Conservation (phyloP, 139 green algal genomes). For the Coelastrella sp. region DNA sequence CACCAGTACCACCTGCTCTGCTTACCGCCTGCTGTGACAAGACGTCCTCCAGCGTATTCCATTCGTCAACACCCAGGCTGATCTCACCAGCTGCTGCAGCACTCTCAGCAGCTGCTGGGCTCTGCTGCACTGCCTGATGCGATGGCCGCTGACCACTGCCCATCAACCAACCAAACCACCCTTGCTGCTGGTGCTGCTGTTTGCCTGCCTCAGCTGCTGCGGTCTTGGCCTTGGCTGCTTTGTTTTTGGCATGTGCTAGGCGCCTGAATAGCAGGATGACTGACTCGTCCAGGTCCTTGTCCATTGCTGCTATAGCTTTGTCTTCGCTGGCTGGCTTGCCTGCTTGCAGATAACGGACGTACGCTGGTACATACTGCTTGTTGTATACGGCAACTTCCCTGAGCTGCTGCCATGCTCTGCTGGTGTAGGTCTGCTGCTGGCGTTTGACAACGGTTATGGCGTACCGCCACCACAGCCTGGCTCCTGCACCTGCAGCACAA, state of each 20-base stretch:
- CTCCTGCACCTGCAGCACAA: slow-evolving; percentile 46
- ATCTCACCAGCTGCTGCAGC: slow-evolving; percentile 9
- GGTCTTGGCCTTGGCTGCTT: slow-evolving; percentile 29
- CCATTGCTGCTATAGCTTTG: slow-evolving; percentile 68
- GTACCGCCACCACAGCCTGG: slow-evolving; percentile 88
- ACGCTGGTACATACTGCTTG: slow-evolving; percentile 79
- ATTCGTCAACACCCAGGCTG: slow-evolving; percentile 77
- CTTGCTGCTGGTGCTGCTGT: slow-evolving; percentile 24
- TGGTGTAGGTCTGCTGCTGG: slow-evolving; percentile 30
- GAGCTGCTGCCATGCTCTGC: slow-evolving; percentile 41
- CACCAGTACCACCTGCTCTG: not conserved
- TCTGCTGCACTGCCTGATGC: slow-evolving; percentile 12
- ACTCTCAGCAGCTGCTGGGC: not conserved
- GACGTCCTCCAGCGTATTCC: slow-evolving; percentile 79
- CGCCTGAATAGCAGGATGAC: slow-evolving; percentile 87
- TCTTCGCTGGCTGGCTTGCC: slow-evolving; percentile 59
- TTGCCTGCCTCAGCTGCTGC: slow-evolving; percentile 31
- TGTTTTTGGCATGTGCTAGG: slow-evolving; percentile 77
- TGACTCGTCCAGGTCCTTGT: slow-evolving; percentile 77
- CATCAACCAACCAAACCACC: slow-evolving; percentile 41
- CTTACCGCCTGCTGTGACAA: slow-evolving; percentile 53
- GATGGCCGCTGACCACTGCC: not conserved
- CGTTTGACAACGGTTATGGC: slow-evolving; percentile 65
- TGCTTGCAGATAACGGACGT: slow-evolving; percentile 65
- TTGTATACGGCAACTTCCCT: slow-evolving; percentile 39